A percentile compares a stretch with the other conserved stretches of the same genome.
Conservation (phyloP, 1,139 yeast genomes). For the Candida sp. region DNA sequence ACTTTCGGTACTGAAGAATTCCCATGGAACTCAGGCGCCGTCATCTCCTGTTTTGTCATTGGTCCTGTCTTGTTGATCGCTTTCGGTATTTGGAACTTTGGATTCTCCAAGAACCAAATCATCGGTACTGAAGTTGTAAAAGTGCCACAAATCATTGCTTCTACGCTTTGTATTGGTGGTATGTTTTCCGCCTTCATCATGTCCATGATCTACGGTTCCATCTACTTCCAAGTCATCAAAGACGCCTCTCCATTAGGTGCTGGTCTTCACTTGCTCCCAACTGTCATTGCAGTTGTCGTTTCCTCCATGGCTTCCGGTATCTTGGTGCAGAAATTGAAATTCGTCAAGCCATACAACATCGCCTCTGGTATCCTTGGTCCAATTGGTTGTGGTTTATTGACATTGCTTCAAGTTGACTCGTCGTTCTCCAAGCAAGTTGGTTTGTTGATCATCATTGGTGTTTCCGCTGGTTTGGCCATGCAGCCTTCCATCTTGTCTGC, state of each 20-base stretch:
- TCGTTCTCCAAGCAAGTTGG: constrained; percentile 33
- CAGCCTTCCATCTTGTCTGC: constrained; percentile 34
- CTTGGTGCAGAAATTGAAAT: constrained; percentile 30
- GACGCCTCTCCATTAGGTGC: constrained; percentile 38
- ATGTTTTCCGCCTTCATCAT: constrained; percentile 30
- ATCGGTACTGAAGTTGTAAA: constrained; percentile 30
- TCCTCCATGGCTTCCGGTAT: constrained; percentile 33
- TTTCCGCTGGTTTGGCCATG: constrained; percentile 31
- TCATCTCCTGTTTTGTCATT: constrained; percentile 47
- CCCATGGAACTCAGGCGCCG: constrained; percentile 53
- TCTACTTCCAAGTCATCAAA: constrained; percentile 43
- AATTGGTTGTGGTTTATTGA: constrained; percentile 37
- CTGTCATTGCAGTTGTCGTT: constrained; percentile 36
- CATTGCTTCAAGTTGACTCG: constrained; percentile 35
- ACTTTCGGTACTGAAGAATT: constrained; percentile 51
- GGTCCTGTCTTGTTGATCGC: constrained; percentile 36
- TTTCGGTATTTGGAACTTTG: constrained; percentile 31
- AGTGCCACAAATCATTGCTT: constrained; percentile 26
- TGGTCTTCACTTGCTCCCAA: constrained; percentile 42
- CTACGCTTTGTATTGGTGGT: constrained; percentile 24
- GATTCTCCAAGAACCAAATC: constrained; percentile 28
- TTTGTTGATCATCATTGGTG: constrained; percentile 35
- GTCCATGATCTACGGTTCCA: constrained; percentile 27
- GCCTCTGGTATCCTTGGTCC: constrained; percentile 29
- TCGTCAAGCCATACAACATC: constrained; percentile 34